Percentiles rank a stretch among this genome's conserved stretches.
phyloP scores from a whole-genome alignment of 768 basidiomycete genomes.

The Trametes cingulata region DNA sequence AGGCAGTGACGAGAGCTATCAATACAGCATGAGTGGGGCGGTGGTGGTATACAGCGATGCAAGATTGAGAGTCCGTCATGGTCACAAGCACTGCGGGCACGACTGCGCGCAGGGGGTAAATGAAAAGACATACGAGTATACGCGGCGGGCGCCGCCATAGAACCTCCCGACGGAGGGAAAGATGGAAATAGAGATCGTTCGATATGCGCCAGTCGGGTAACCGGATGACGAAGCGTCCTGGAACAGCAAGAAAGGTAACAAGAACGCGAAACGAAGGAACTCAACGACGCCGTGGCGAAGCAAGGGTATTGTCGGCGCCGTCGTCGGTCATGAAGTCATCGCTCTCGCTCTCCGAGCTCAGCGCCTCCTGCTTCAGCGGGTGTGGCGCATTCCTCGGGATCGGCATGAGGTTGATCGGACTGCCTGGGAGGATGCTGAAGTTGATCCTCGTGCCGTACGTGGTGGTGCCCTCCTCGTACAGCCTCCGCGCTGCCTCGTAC shows the following conservation, averaged over 20 bases:
- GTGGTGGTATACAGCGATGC: slow-evolving; percentile 35
- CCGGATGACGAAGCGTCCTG: slow-evolving; percentile 14
- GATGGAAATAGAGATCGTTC: slow-evolving; percentile 11
- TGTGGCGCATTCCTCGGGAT: slow-evolving; percentile 41
- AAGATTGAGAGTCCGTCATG: slow-evolving; percentile 22
- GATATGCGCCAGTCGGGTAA: slow-evolving; percentile 7
- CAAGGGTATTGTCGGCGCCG: slow-evolving; percentile 24
- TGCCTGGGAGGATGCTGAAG: slow-evolving; percentile 74
- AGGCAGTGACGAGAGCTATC: slow-evolving; percentile 36
- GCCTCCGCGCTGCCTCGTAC: slow-evolving; percentile 80
- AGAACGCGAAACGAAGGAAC: slow-evolving; percentile 9
- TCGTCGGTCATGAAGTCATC: slow-evolving; percentile 37
- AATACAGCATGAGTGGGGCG: slow-evolving; percentile 39
- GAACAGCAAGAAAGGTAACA: slow-evolving; percentile 7
- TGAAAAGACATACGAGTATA: slow-evolving; percentile 12
- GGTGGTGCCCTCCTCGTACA: slow-evolving; percentile 84
- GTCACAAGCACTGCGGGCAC: slow-evolving; percentile 22
- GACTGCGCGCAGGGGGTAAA: slow-evolving; percentile 7
- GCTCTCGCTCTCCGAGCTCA: slow-evolving; percentile 70
- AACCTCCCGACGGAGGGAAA: slow-evolving; percentile 1
- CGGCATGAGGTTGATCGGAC: slow-evolving; percentile 49
- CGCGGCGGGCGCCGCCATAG: slow-evolving; percentile 12
- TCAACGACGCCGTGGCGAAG: slow-evolving; percentile 22
- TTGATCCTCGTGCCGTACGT: slow-evolving; percentile 74
- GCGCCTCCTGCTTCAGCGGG: slow-evolving; percentile 56